Evolutionary conservation across 345 rosid genomes (phyloP).

Genomic region (Carallia brachiata): DNA sequence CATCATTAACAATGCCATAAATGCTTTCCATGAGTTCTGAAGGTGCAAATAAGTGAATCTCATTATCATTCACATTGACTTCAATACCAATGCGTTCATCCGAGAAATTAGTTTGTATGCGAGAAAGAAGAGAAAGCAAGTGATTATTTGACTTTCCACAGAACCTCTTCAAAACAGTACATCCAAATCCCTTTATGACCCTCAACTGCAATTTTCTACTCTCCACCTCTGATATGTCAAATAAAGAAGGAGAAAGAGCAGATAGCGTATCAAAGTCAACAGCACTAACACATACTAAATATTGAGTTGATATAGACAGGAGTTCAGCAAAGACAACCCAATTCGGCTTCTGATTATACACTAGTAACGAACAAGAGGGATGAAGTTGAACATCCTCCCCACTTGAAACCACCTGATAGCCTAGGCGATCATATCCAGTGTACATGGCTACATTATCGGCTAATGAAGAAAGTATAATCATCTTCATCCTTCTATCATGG

Average conservation of each 20-base stretch:
- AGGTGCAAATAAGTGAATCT: constrained; percentile 59
- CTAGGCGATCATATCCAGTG: constrained; percentile 77
- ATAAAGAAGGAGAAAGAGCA: constrained; percentile 60
- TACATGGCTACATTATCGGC: constrained; percentile 88
- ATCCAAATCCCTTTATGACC: constrained; percentile 58
- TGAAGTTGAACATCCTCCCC: constrained; percentile 77
- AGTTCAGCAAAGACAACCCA: constrained; percentile 94
- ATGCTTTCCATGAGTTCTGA: constrained; percentile 52
- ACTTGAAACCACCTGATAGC: constrained; percentile 79
- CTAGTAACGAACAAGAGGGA: constrained; percentile 80
- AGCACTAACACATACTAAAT: constrained; percentile 85
- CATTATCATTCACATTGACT: constrained; percentile 60
- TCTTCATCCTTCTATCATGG: constrained; percentile 50
- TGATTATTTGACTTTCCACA: constrained; percentile 65
- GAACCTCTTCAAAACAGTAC: constrained; percentile 53
- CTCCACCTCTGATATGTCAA: constrained; percentile 54
- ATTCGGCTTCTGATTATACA: constrained; percentile 70
- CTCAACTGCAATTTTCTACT: constrained; percentile 51
- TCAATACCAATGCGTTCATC: constrained; percentile 64
- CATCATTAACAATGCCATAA: constrained; percentile 43
- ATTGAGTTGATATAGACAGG: constrained; percentile 50
- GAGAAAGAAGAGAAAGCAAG: constrained; percentile 57
- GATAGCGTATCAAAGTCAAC: constrained; percentile 64
- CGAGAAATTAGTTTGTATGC: constrained; percentile 42
- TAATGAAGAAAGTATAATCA: constrained; percentile 64